A percentile compares a stretch with the other conserved stretches of the same genome.
Evolutionary conservation across 257 asterid genomes (phyloP).

Genomic region (Nicotiana knightiana): DNA sequence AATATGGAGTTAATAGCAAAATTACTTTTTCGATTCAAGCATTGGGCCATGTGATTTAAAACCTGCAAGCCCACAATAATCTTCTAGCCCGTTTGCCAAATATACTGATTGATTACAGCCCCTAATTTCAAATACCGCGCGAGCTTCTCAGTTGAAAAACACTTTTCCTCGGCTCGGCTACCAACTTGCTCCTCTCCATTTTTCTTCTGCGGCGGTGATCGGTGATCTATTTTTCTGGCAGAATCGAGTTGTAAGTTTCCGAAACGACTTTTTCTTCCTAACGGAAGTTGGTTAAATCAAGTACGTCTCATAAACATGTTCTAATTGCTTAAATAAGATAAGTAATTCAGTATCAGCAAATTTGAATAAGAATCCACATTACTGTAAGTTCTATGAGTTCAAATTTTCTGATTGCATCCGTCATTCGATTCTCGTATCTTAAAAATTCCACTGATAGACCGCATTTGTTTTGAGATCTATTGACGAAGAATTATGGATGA

Average conservation of each 20-base stretch:
- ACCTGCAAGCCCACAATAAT: no score
- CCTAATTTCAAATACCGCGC: neutral
- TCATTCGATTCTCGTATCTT: neutral
- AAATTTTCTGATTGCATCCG: neutral
- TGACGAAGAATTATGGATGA: neutral
- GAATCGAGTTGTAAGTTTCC: neutral
- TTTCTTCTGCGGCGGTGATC: neutral
- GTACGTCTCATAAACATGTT: neutral
- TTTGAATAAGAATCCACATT: neutral
- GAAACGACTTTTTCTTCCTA: neutral
- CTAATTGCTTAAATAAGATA: neutral
- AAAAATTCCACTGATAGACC: neutral
- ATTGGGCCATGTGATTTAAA: no score
- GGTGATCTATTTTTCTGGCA: neutral
- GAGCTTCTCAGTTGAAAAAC: neutral
- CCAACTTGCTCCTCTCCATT: neutral
- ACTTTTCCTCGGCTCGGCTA: neutral
- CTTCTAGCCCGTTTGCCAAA: no score
- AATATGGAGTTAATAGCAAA: no score
- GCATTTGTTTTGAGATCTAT: neutral
- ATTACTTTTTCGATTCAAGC: no score
- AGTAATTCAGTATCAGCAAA: neutral
- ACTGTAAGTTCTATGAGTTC: neutral
- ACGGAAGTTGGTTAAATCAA: neutral
- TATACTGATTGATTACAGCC: no score